Evolutionary conservation across 1,284 basidiomycete genomes (phyloP).

Genomic region (Apiotrichum montevideense): DNA sequence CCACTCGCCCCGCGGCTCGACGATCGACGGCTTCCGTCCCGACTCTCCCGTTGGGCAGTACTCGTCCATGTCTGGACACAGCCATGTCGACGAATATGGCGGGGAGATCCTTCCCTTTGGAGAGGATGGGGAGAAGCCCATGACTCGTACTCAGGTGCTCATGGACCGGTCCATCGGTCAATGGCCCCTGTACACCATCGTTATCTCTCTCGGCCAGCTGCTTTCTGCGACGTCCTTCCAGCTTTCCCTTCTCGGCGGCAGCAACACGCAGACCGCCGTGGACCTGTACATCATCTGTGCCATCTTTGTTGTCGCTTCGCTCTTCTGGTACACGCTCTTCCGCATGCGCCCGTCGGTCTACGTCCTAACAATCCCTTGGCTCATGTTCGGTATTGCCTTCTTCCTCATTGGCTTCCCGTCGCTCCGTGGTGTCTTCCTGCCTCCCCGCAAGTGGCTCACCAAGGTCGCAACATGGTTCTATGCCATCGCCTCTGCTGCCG

Average conservation of each 20-base stretch:
- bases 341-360: conserved; percentile 79
- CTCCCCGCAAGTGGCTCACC: conserved; percentile 60
- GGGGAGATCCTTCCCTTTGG: conserved; percentile 49
- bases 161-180: conserved; percentile 68
- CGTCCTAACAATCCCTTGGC: conserved; percentile 75
- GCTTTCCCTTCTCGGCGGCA: conserved; percentile 76
- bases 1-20: conserved; percentile 48
- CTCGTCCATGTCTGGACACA: conserved; percentile 42
- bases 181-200: conserved; percentile 85
- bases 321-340: conserved; percentile 86
- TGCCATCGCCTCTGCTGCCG: conserved; percentile 78
- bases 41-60: conserved; percentile 47
- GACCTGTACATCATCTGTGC: conserved; percentile 85
- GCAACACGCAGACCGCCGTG: conserved; percentile 69
- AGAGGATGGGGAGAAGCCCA: conserved; percentile 55
- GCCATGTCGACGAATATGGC: conserved; percentile 40
- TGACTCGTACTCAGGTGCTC: conserved; percentile 73
- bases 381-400: conserved; percentile 82
- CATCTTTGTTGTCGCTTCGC: conserved; percentile 74
- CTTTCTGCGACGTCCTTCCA: conserved; percentile 74
- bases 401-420: conserved; percentile 82
- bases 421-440: conserved; percentile 57
- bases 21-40: conserved; percentile 65
- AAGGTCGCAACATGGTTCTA: conserved; percentile 78
- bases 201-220: conserved; percentile 76